Percentiles rank a stretch among this genome's conserved stretches.
These are phyloP conservation scores for Begonia masoniana DNA, from an alignment of 306 rosid genomes.

Conservation along the genomic window DNA sequence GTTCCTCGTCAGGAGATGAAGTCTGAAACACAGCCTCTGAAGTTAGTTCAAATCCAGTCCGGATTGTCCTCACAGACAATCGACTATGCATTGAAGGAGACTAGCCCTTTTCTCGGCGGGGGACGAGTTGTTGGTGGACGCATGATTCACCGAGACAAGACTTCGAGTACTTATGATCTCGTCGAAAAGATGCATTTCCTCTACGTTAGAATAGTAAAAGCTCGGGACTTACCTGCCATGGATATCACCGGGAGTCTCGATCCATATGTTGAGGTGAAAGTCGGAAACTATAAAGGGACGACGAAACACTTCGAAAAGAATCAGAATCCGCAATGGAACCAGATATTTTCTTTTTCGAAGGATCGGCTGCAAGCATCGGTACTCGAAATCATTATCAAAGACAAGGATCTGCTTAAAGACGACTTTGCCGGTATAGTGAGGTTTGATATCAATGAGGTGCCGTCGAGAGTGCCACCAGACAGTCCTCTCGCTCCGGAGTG, in stretches of 20 bases:
- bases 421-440: conserved; percentile 74
- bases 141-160: conserved; percentile 56
- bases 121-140: conserved; percentile 86
- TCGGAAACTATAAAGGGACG: conserved; percentile 73
- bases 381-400: conserved; percentile 73
- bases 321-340: conserved; percentile 71
- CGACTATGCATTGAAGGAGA: conserved; percentile 77
- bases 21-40: conserved; percentile 32
- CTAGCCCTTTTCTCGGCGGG: conserved; percentile 87
- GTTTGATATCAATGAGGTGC: conserved; percentile 75
- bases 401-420: conserved; percentile 64
- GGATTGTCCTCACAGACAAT: conserved; percentile 50
- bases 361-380: conserved; percentile 80
- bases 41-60: conserved; percentile 48
- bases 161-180: conserved; percentile 71
- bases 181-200: conserved; percentile 83
- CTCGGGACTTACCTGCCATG: conserved; percentile 76
- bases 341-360: conserved; percentile 78
- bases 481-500: conserved; percentile 90
- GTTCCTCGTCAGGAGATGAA: conserved; percentile 43
- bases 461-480: conserved; percentile 73
- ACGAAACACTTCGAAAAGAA: conserved; percentile 73
- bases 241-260: conserved; percentile 81
- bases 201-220: conserved; percentile 78
- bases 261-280: conserved; percentile 72